Base-by-base conservation (phyloP, 345 rosid genomes). In the Laguncularia racemosa region DNA sequence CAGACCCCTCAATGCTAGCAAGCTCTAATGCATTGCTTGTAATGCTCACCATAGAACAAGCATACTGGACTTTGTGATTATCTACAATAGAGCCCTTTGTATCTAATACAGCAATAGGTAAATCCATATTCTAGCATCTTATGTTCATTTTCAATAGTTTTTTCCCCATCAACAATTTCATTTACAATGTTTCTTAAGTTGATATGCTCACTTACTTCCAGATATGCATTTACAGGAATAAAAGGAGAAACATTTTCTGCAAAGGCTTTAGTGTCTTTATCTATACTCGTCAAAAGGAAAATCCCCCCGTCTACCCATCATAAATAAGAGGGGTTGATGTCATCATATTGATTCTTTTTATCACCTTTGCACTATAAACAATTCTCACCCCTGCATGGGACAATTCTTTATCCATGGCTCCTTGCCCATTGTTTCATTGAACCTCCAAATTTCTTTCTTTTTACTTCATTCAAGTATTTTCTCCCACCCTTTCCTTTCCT, bases 91-190 rank as follows among this genome's bases (percentile, higher is more conserved):
- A 47, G 43, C 56, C 21, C 13, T 48, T 46, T 11, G n/a, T 18
- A 49, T 60, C 56, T 50, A 21, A 48, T 13, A 40, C 46, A 14
- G 46, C 13, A 23, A 73, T 79, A 59, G 13, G 55, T 46, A 28
- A 57, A 60, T 50, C 15, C 19, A 12, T 53, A 56, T 14, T 20
- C 14, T 55, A 20, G 44, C 48, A 54, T 45, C 65, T 53, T 26
- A 55, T 19, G 56, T 51, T 28, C 43, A 43, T 43, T 57, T 55
- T 48, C 67, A 52, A 15, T 0, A 45, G 45, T 56, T n/a, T 59
- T 52, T 52, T 55, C 51, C 12, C 47, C 38, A 6, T 64, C 69
- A 47, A 43, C 48, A 57, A 21, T 26, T 48, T 47, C 50, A 59
- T 18, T 14, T 38, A 63, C 53, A n/a, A 19, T 33, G 16, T 23